These are phyloP conservation scores for Choricystis sp. DNA, from an alignment of 139 green algal species.

Conservation along the genomic window DNA sequence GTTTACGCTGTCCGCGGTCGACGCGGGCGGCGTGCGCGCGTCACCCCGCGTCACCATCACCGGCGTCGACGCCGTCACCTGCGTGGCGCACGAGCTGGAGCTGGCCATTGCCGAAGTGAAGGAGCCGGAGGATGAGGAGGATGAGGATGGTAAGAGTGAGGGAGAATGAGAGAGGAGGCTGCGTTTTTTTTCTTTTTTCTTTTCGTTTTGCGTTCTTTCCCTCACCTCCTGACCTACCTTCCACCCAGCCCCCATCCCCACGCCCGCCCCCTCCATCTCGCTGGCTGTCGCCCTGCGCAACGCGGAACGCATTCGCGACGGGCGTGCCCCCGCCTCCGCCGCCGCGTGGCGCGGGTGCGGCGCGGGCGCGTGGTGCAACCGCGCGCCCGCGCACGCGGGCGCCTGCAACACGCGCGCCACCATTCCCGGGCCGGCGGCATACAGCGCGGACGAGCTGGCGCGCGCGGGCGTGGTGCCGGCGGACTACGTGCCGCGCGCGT, in stretches of 20 bases:
- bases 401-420: conserved; percentile 19
- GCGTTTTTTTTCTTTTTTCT: too few species aligned
- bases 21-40: too few species aligned
- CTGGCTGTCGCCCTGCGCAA: neutral
- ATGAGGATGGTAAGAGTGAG: too few species aligned
- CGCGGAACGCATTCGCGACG: neutral
- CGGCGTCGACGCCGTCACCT: neutral
- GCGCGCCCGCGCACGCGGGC: conserved; percentile 17
- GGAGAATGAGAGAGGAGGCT: too few species aligned
- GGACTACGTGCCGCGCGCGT: neutral
- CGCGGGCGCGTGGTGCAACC: conserved; percentile 12
- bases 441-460: neutral
- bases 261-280: conserved; percentile 4
- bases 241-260: neutral
- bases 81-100: conserved; percentile 12
- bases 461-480: neutral
- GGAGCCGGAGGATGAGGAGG: too few species aligned
- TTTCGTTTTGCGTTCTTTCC: too few species aligned
- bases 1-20: too few species aligned
- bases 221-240: neutral
- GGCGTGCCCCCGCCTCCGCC: neutral
- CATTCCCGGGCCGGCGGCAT: conserved; percentile 11
- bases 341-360: neutral
- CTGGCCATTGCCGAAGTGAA: conserved; percentile 8
- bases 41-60: too few species aligned